phyloP scores from a whole-genome alignment of 768 basidiomycete genomes.

The Gymnopilus dilepis region DNA sequence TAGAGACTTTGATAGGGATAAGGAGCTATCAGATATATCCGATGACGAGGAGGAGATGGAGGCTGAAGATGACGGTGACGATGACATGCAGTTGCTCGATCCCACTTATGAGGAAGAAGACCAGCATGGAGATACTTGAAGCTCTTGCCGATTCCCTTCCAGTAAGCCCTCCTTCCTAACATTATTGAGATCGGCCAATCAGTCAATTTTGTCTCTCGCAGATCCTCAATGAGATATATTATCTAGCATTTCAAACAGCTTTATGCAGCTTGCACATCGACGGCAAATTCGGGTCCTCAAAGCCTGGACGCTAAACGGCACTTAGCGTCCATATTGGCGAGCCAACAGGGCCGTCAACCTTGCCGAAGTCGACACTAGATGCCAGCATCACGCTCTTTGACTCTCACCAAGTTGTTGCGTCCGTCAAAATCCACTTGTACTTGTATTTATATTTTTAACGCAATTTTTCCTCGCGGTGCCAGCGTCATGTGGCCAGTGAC shows the following conservation, averaged over 20 bases:
- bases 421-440: background rate
- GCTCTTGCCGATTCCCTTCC: background rate
- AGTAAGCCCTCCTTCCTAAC: background rate
- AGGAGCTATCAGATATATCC: background rate
- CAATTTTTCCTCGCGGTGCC: background rate
- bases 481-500: background rate
- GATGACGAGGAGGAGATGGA: constrained; percentile 9
- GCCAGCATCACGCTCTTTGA: too few relatives aligned
- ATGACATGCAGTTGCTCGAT: background rate
- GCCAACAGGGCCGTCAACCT: too few relatives aligned
- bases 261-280: too few relatives aligned
- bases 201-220: too few relatives aligned
- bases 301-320: too few relatives aligned
- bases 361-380: too few relatives aligned
- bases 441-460: background rate
- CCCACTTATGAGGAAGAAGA: background rate
- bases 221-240: too few relatives aligned
- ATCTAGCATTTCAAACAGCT: too few relatives aligned
- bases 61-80: constrained; percentile 6
- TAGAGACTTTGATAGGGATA: background rate
- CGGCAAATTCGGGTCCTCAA: too few relatives aligned
- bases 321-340: too few relatives aligned
- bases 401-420: background rate
- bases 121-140: background rate
- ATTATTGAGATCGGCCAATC: too few relatives aligned